Evolutionary conservation across 1,139 yeast species (phyloP), one percentile per base, ranked within the genome.

Genomic region (Protomyces arabidopsidicola): DNA sequence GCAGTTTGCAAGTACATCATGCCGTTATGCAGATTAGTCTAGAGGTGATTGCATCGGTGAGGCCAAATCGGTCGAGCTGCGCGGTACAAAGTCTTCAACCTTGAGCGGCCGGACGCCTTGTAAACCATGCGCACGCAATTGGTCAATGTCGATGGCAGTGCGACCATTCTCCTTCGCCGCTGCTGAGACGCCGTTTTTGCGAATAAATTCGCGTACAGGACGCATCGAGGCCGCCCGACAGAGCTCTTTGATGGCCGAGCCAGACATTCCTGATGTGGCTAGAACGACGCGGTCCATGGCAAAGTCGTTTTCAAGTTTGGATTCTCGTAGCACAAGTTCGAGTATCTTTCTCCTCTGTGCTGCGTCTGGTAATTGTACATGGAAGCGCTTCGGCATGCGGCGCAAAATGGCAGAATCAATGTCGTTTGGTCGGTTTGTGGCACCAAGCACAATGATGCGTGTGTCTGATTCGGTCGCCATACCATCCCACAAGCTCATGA

Each of bases 401-500:
- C 98, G 82, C 75, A 91, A 78, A 73, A 93, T 90, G 0, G 98
- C 98, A 68, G 83, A 83, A 73, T 93, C 98, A 63, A 93, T 93
- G 73, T 93, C 98, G 67, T 83, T 82, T 56, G 93, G 91, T 69
- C 98, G 80, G 73, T 93, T 93, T 0, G 98, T 93, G 14, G 98
- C 98, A 3, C 98, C 98, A 72, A 93, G 81, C 0, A 93, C 90
- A 79, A 93, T 79, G 4, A 93, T 82, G 62, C 95, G 80, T 1
- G 97, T 96, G 63, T 84, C 84, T 16, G 86, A 82, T 4, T 82
- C 76, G 1, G 64, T 52, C 31, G 67, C 55, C 56, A 93, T 78
- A 0, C 98, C 98, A 74, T 93, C 98, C 98, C 98, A 93, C 65
- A 93, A 78, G 0, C 97, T 67, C 98, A 93, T 93, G 72, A 93